These are phyloP conservation scores for Uronychia setigera DNA, from an alignment of 73 alveolate genomes.

Conservation along the genomic window DNA sequence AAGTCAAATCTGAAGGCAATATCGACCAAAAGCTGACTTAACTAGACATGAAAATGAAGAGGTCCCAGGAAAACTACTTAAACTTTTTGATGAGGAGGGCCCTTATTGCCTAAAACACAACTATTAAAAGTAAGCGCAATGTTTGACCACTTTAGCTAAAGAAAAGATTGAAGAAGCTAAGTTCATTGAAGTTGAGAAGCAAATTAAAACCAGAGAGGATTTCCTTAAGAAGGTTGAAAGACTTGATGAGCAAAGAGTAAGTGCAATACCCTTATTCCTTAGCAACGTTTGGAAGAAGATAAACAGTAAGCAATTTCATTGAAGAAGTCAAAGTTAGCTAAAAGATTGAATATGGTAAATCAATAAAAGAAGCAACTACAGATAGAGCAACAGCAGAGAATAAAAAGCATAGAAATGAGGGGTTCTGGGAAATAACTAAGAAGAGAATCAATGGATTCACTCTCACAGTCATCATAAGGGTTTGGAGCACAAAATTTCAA, in stretches of 20 bases:
- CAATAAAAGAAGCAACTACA: no score
- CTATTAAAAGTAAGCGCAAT: constrained; percentile 23
- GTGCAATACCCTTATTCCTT: neutral
- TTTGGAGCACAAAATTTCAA: no score
- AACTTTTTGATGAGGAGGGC: neutral
- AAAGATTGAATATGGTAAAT: no score
- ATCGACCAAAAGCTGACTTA: constrained; percentile 5
- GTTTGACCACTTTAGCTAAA: constrained; percentile 7
- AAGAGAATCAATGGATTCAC: no score
- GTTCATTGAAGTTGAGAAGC: constrained; percentile 15
- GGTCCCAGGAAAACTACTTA: constrained; percentile 9
- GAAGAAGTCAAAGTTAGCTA: no score
- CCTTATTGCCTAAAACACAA: neutral
- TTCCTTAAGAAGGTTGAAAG: constrained; percentile 23
- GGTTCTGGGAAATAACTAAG: no score
- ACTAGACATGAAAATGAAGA: constrained; percentile 20
- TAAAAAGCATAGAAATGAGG: no score
- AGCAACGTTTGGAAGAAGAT: neutral
- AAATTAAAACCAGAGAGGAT: constrained; percentile 21
- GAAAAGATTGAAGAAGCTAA: constrained; percentile 15
- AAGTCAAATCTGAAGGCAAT: constrained; percentile 8
- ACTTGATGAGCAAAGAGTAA: constrained; percentile 24
- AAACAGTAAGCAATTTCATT: neutral
- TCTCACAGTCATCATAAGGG: no score
- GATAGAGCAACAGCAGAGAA: no score